Evolutionary conservation across 139 green algal species (phyloP).

Genomic region (Chlamydomonas applanata): DNA sequence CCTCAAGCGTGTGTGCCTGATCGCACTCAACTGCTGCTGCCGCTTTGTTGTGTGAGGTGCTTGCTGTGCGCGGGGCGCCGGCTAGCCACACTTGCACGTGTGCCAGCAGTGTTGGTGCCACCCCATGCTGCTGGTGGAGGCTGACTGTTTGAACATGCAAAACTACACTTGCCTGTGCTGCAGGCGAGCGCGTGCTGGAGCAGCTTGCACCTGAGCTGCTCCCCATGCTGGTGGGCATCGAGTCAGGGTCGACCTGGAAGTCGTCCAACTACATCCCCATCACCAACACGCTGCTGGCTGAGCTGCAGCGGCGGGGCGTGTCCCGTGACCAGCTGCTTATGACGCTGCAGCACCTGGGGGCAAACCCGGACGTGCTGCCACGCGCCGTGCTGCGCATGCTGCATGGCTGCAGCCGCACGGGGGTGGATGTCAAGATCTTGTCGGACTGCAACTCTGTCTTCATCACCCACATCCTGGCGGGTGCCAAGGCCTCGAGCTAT

Average conservation of each 20-base stretch:
- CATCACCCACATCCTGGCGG: slow-evolving; percentile 71
- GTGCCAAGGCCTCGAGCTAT: slow-evolving; percentile 42
- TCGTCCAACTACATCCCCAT: slow-evolving; percentile 68
- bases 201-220: slow-evolving; percentile 81
- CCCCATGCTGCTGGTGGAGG: too few relatives aligned
- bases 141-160: too few relatives aligned
- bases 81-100: too few relatives aligned
- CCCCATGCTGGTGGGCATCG: slow-evolving; percentile 61
- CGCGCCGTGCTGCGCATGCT: slow-evolving; percentile 45
- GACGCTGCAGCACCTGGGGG: slow-evolving; percentile 60
- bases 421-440: slow-evolving; percentile 57
- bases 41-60: not conserved
- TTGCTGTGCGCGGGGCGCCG: too few relatives aligned
- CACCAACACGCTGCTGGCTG: slow-evolving; percentile 74
- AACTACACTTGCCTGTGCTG: too few relatives aligned
- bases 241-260: not conserved
- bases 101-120: not conserved
- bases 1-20: not conserved
- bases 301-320: slow-evolving; percentile 73
- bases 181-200: slow-evolving; percentile 63
- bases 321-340: slow-evolving; percentile 59
- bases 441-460: slow-evolving; percentile 78
- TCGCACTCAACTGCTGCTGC: not conserved
- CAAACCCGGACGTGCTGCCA: slow-evolving; percentile 50
- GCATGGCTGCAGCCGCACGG: not conserved